A percentile compares a stretch with the other conserved stretches of the same genome.
Conservation (phyloP, 257 asterid genomes). For the Ilex asprella region DNA sequence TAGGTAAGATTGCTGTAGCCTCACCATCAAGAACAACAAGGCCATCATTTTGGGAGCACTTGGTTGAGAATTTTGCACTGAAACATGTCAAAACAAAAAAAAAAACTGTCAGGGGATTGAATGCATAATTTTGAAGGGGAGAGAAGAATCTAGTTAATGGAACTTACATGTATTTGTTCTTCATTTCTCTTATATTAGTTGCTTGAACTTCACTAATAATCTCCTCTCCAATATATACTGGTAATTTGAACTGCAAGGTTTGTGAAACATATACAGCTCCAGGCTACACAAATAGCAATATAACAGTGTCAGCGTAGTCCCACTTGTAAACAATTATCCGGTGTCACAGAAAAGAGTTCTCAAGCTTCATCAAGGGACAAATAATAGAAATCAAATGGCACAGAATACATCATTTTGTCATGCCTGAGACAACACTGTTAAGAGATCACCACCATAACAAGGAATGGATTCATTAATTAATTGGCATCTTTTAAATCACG, state of each 20-base stretch:
- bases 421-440: not conserved
- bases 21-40: constrained; percentile 53
- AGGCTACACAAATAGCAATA: constrained; percentile 33
- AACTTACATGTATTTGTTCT: constrained; percentile 46
- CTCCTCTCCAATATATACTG: constrained; percentile 62
- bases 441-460: not conserved
- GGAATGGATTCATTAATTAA: not conserved
- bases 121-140: not conserved
- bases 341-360: not conserved
- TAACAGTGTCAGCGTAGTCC: not conserved
- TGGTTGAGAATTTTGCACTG: constrained; percentile 60
- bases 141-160: not conserved
- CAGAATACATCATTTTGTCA: not conserved
- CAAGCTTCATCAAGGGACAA: not conserved
- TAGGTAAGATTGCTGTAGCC: constrained; percentile 52
- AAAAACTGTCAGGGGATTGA: not conserved
- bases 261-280: constrained; percentile 85
- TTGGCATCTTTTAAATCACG: too few species aligned
- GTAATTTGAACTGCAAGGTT: constrained; percentile 56
- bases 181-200: constrained; percentile 35
- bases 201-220: constrained; percentile 57
- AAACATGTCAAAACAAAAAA: not conserved
- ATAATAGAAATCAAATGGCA: not conserved
- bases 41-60: constrained; percentile 43
- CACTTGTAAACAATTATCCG: too few species aligned